Evolutionary conservation across 2,329 filamentous ascomycete genomes (phyloP).

Genomic region (Xenosphaeropsis pyriputrescens): DNA sequence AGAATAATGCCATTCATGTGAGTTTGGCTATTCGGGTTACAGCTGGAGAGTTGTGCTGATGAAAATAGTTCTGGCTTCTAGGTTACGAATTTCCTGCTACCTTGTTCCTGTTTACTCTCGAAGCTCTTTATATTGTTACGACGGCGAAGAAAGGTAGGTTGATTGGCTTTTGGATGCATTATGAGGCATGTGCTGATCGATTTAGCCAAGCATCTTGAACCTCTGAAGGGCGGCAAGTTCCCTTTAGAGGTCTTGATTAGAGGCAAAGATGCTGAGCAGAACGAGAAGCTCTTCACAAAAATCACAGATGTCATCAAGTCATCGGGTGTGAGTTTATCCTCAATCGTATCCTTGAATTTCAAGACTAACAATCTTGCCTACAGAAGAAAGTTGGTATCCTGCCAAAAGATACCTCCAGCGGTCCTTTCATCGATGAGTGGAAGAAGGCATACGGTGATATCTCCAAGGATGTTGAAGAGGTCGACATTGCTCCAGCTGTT

Average conservation of each 20-base stretch:
- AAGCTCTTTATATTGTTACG: slow-evolving; percentile 82
- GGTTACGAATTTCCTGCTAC: slow-evolving; percentile 98
- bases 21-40: slow-evolving; percentile 19
- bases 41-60: slow-evolving; percentile 4
- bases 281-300: slow-evolving; percentile 78
- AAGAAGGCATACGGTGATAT: slow-evolving; percentile 66
- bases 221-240: slow-evolving; percentile 81
- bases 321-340: slow-evolving; percentile 52
- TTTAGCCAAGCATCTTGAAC: slow-evolving; percentile 80
- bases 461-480: slow-evolving; percentile 75
- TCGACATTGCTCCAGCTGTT: slow-evolving; percentile 71
- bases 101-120: slow-evolving; percentile 79
- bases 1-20: slow-evolving; percentile 95
- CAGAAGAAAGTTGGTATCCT: slow-evolving; percentile 84
- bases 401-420: slow-evolving; percentile 68
- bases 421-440: slow-evolving; percentile 94
- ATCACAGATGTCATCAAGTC: slow-evolving; percentile 77
- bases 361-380: background rate
- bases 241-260: slow-evolving; percentile 85
- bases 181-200: slow-evolving; percentile 16
- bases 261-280: slow-evolving; percentile 82
- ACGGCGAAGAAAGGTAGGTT: slow-evolving; percentile 84
- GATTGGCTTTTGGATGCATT: background rate
- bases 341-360: background rate
- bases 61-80: slow-evolving; percentile 77